phyloP scores from a whole-genome alignment of 2,329 filamentous ascomycete species.

The Dothistroma septosporum region DNA sequence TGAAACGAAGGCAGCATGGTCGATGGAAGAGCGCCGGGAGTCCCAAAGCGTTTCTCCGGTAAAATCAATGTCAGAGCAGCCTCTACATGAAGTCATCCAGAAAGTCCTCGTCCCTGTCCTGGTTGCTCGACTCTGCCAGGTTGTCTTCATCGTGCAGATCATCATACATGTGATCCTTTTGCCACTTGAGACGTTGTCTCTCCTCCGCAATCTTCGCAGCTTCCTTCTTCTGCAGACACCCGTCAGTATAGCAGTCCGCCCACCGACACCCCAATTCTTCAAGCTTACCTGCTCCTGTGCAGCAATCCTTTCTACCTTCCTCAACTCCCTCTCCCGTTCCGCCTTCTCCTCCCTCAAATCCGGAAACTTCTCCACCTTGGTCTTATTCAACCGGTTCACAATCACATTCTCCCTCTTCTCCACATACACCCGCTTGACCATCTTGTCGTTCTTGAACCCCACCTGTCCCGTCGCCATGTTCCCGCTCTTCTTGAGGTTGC shows the following conservation, averaged over 20 bases:
- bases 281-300: constrained; percentile 58
- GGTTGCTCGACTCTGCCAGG: constrained; percentile 73
- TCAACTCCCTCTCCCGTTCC: constrained; percentile 65
- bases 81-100: constrained; percentile 85
- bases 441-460: constrained; percentile 82
- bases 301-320: constrained; percentile 65
- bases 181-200: constrained; percentile 82
- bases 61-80: background rate
- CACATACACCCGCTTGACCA: constrained; percentile 79
- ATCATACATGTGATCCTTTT: constrained; percentile 97
- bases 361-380: constrained; percentile 80
- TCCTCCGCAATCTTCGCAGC: constrained; percentile 71
- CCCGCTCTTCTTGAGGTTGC: constrained; percentile 90
- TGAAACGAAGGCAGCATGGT: background rate
- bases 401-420: constrained; percentile 78
- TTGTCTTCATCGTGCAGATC: constrained; percentile 82
- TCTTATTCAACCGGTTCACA: constrained; percentile 98
- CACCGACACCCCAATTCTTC: background rate
- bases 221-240: constrained; percentile 59
- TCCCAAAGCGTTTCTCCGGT: background rate
- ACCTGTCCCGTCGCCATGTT: constrained; percentile 96
- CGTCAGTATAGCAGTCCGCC: background rate
- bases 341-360: constrained; percentile 81
- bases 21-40: background rate
- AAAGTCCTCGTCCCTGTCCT: constrained; percentile 72